These are phyloP conservation scores for Millerozyma miso DNA, from an alignment of 805 yeast species.

Conservation along the genomic window DNA sequence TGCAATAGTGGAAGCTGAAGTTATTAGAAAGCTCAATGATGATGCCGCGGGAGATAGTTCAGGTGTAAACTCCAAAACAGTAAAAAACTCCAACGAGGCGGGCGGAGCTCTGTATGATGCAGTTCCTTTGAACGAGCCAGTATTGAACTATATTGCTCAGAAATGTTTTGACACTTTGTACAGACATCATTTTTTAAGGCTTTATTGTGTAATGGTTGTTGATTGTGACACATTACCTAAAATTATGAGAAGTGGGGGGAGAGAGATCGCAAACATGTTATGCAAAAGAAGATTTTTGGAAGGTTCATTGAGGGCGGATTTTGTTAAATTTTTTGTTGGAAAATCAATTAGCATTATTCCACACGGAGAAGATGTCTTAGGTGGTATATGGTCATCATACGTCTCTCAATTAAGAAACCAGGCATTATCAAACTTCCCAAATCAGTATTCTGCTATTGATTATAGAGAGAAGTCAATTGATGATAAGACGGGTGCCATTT, in stretches of 20 bases:
- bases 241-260: slow-evolving; percentile 76
- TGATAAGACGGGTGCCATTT: slow-evolving; percentile 67
- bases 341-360: slow-evolving; percentile 63
- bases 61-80: slow-evolving; percentile 4
- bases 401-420: slow-evolving; percentile 62
- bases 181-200: slow-evolving; percentile 62
- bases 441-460: slow-evolving; percentile 80
- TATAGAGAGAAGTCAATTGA: slow-evolving; percentile 73
- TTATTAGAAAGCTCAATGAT: slow-evolving; percentile 33
- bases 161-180: slow-evolving; percentile 40
- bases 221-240: slow-evolving; percentile 81
- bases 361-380: slow-evolving; percentile 68
- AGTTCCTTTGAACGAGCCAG: slow-evolving; percentile 41
- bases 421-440: slow-evolving; percentile 58
- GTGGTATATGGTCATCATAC: slow-evolving; percentile 82
- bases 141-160: slow-evolving; percentile 40
- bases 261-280: slow-evolving; percentile 88
- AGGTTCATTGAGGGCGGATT: slow-evolving; percentile 76
- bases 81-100: slow-evolving; percentile 10
- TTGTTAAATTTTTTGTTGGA: slow-evolving; percentile 71
- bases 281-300: slow-evolving; percentile 72
- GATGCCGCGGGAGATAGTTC: slow-evolving; percentile 20
- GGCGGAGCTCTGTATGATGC: slow-evolving; percentile 23
- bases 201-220: slow-evolving; percentile 77
- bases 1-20: slow-evolving; percentile 73